Base-by-base conservation (phyloP, 768 basidiomycete genomes). In the Daedalea quercina region DNA sequence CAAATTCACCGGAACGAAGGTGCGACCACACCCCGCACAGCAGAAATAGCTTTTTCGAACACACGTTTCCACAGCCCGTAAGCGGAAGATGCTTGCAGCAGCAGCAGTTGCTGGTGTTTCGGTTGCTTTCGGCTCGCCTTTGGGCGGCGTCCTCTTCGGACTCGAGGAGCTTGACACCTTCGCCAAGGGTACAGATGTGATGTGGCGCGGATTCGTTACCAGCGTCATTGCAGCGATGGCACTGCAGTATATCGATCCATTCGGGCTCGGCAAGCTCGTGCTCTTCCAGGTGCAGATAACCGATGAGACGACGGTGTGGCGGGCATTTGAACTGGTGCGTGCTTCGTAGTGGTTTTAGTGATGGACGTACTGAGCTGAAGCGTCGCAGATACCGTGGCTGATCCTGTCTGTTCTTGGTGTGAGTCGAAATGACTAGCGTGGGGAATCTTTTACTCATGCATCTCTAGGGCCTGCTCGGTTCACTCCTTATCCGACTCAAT, bases 201-300 rank as follows among this genome's bases (percentile, higher is more conserved):
- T 87, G 76, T 87, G 85, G 86, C 76, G 82, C 52, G 89, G 85
- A n/a, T 95, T 95, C 64, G 90, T 90, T 51, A 90, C 89, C 15
- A 91, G 90, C 7, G 88, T 85, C 47, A 79, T 93, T 48, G 92
- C 92, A 0, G 90, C 90, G 1, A 81, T 90, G n/a, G 77, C 87
- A 0, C 68, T 95, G 49, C 87, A 91, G 65, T 83, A 85, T 66
- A 76, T 93, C 44, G 85, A 94, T 61, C 92, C 92, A 0, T 94
- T 93, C 64, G 84, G 85, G 31, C 90, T 86, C 12, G 82, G 86
- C 20, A 91, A 91, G 61, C 76, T 93, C 19, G 90, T 92, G 8
- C 72, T 92, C 25, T 90, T 89, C 62, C 81, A 85, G 65, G 86
- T 85, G 53, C 81, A 85, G 65, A 85, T 85, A 51, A 84, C 81